These are phyloP conservation scores for Posidonia australis DNA, from an alignment of 106 monocot genomes.

Conservation along the genomic window DNA sequence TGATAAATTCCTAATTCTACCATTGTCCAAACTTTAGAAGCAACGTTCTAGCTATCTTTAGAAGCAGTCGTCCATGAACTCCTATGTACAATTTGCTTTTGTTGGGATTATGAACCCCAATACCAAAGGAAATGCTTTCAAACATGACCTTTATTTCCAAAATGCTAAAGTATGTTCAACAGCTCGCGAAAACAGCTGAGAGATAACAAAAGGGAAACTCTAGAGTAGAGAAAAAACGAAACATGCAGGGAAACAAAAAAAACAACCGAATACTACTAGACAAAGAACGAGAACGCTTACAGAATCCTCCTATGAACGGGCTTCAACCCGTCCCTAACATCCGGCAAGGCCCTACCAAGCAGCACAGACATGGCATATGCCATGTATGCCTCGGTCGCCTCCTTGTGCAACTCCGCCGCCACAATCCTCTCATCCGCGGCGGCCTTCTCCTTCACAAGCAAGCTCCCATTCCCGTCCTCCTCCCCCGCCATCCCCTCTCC, in stretches of 20 bases:
- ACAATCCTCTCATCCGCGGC: conserved; percentile 43
- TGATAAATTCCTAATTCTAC: too few species aligned
- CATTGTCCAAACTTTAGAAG: too few species aligned
- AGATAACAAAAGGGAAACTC: too few species aligned
- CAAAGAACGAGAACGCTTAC: conserved; percentile 28
- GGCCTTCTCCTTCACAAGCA: conserved; percentile 38
- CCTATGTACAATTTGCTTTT: too few species aligned
- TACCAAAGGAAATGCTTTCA: too few species aligned
- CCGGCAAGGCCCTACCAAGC: conserved; percentile 83
- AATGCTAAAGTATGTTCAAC: too few species aligned
- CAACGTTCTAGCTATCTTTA: too few species aligned
- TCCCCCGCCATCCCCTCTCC: conserved; percentile 16
- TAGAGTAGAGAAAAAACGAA: background rate
- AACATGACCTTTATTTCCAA: too few species aligned
- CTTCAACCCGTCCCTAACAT: conserved; percentile 91
- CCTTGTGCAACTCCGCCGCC: conserved; percentile 71
- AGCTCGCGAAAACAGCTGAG: too few species aligned
- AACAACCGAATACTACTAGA: background rate
- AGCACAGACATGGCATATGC: conserved; percentile 97
- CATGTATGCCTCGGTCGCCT: conserved; percentile 96
- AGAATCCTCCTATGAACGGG: conserved; percentile 91
- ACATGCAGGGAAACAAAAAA: background rate
- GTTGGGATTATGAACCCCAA: too few species aligned
- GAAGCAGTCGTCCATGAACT: too few species aligned
- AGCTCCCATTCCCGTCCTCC: conserved; percentile 28